phyloP scores from a whole-genome alignment of 352 stramenopile genomes.

The Peronosclerospora sorghi region DNA sequence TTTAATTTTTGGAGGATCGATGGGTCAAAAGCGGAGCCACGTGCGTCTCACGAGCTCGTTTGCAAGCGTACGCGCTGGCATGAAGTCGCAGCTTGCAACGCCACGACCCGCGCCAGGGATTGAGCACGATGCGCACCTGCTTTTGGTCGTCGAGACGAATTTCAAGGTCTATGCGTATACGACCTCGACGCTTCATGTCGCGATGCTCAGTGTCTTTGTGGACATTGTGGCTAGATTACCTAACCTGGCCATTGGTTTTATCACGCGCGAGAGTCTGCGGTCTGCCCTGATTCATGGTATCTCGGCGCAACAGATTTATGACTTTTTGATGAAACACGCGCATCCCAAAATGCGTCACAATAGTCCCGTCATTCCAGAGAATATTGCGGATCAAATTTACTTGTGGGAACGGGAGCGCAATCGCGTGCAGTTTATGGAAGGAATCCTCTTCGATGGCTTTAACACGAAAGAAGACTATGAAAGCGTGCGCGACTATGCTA shows the following conservation, averaged over 20 bases:
- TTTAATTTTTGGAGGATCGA: constrained; percentile 79
- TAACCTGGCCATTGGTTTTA: constrained; percentile 73
- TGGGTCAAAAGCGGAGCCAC: constrained; percentile 41
- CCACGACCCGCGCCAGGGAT: constrained; percentile 21
- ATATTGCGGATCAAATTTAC: constrained; percentile 87
- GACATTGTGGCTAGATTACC: constrained; percentile 84
- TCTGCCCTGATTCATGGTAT: constrained; percentile 85
- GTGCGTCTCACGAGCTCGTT: constrained; percentile 43
- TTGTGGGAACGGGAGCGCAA: constrained; percentile 88
- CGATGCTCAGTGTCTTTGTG: constrained; percentile 89
- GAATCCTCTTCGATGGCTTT: constrained; percentile 82
- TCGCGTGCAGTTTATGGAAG: constrained; percentile 71
- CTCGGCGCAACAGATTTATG: constrained; percentile 85
- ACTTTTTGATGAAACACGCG: constrained; percentile 85
- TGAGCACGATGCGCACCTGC: constrained; percentile 30
- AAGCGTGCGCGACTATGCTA: constrained; percentile 54
- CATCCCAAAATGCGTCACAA: constrained; percentile 76
- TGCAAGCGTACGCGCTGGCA: constrained; percentile 24
- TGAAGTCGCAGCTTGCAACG: constrained; percentile 32
- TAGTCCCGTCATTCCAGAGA: constrained; percentile 67
- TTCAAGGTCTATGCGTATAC: constrained; percentile 90
- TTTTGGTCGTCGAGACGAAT: constrained; percentile 87
- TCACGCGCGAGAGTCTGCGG: constrained; percentile 80
- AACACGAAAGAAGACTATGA: constrained; percentile 80
- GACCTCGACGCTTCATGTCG: constrained; percentile 80